Conservation (phyloP, 2,329 filamentous ascomycete genomes). For the Thelonectria rubi region DNA sequence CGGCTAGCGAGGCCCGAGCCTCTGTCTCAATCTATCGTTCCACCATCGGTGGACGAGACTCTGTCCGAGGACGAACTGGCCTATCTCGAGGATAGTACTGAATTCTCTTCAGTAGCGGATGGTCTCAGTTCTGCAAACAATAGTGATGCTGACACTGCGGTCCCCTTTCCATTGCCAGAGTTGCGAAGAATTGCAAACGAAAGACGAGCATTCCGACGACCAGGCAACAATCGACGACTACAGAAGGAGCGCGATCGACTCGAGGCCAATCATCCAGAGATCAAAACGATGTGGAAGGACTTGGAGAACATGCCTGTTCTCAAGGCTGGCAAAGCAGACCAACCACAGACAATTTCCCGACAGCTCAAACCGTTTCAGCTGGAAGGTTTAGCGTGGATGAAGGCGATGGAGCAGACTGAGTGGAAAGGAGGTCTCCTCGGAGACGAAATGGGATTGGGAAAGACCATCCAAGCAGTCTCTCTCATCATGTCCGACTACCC, state of each 20-base stretch:
- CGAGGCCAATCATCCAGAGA: slow-evolving; percentile 78
- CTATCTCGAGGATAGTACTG: slow-evolving; percentile 5
- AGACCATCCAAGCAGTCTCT: slow-evolving; percentile 97
- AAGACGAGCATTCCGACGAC: slow-evolving; percentile 49
- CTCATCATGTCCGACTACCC: slow-evolving; percentile 98
- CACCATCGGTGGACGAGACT: no score
- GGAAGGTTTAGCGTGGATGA: slow-evolving; percentile 95
- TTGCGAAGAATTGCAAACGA: slow-evolving; percentile 35
- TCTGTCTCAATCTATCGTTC: background rate
- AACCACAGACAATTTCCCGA: slow-evolving; percentile 78
- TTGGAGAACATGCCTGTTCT: slow-evolving; percentile 75
- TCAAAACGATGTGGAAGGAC: slow-evolving; percentile 86
- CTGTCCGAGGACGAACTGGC: slow-evolving; percentile 1
- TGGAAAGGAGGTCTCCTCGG: slow-evolving; percentile 92
- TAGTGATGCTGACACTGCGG: slow-evolving; percentile 34
- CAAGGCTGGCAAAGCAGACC: slow-evolving; percentile 55
- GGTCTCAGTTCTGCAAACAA: slow-evolving; percentile 21
- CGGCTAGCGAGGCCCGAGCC: background rate
- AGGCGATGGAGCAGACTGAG: slow-evolving; percentile 81
- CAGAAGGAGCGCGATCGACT: slow-evolving; percentile 70
- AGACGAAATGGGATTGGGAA: slow-evolving; percentile 98
- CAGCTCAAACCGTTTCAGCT: slow-evolving; percentile 93
- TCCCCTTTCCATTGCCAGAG: slow-evolving; percentile 21
- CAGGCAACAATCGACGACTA: slow-evolving; percentile 39
- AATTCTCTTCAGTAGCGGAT: slow-evolving; percentile 17